Evolutionary conservation across 2,329 filamentous ascomycete genomes (phyloP).

Genomic region (Mollisia scopiformis): DNA sequence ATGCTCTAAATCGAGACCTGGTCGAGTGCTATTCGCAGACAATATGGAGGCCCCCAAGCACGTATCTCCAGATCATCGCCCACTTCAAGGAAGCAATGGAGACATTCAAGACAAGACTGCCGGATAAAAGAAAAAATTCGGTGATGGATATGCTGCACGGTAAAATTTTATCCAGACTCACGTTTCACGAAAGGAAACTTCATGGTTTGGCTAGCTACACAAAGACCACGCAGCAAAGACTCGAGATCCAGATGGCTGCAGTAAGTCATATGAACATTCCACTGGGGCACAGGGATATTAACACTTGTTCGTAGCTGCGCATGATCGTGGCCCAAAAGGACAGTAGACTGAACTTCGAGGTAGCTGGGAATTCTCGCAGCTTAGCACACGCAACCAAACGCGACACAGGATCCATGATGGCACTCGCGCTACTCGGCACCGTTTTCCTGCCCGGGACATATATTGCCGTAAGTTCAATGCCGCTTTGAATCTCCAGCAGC

Average conservation of each 20-base stretch:
- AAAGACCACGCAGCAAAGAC: conserved; percentile 60
- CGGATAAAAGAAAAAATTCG: conserved; percentile 11
- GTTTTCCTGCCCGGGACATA: conserved; percentile 66
- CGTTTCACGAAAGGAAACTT: conserved; percentile 64
- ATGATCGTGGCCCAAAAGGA: conserved; percentile 69
- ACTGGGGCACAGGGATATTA: neutral
- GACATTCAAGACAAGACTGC: conserved; percentile 17
- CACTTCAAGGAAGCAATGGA: conserved; percentile 53
- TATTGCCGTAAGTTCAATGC: conserved; percentile 43
- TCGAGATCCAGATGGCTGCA: conserved; percentile 64
- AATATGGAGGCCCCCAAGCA: conserved; percentile 65
- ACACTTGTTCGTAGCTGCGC: conserved; percentile 51
- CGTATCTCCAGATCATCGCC: conserved; percentile 56
- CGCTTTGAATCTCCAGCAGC: neutral
- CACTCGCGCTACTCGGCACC: conserved; percentile 63
- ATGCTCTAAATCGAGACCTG: conserved; percentile 62
- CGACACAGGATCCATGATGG: conserved; percentile 62
- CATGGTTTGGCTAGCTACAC: conserved; percentile 66
- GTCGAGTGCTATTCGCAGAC: conserved; percentile 67
- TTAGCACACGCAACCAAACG: conserved; percentile 43
- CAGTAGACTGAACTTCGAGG: conserved; percentile 64
- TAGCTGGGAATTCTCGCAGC: conserved; percentile 45
- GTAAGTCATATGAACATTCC: conserved; percentile 44
- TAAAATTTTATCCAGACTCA: conserved; percentile 55
- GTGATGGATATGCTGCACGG: conserved; percentile 49